phyloP scores from a whole-genome alignment of 179 eudicot genomes.

The Drosera spatulata region DNA sequence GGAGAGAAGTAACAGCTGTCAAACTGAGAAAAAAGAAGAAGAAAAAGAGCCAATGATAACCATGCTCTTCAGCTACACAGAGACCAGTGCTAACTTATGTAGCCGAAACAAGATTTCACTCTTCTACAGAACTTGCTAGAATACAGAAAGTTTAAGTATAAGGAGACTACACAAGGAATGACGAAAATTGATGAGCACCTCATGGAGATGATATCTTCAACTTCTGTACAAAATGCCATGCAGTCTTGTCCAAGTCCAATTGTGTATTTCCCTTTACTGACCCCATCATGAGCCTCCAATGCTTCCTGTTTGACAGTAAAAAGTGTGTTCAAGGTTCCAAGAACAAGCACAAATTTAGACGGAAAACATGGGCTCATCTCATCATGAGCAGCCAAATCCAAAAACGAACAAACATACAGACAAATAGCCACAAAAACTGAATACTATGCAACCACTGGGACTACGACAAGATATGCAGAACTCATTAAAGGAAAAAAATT shows the following conservation, averaged over 20 bases:
- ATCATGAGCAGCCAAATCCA: too few species aligned
- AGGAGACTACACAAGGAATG: neutral
- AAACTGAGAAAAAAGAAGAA: conserved; percentile 29
- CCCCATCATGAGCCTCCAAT: conserved; percentile 93
- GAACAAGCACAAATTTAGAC: too few species aligned
- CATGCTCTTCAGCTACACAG: neutral
- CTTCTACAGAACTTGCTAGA: neutral
- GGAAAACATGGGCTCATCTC: too few species aligned
- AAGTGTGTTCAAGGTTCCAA: neutral
- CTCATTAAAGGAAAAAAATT: too few species aligned
- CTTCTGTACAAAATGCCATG: conserved; percentile 97
- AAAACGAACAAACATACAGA: too few species aligned
- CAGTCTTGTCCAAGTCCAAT: conserved; percentile 99
- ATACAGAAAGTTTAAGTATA: neutral
- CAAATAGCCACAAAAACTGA: too few species aligned
- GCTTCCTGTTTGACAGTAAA: conserved; percentile 37
- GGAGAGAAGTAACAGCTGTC: conserved; percentile 84
- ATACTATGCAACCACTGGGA: too few species aligned
- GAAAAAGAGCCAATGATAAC: conserved; percentile 1
- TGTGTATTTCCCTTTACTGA: conserved; percentile 92
- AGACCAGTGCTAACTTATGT: neutral
- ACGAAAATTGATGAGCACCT: conserved; percentile 27
- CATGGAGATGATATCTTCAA: conserved; percentile 98
- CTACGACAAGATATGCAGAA: too few species aligned
- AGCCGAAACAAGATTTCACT: neutral